Evolutionary conservation across 805 yeast genomes (phyloP).

Genomic region (Ogataea methylovora): DNA sequence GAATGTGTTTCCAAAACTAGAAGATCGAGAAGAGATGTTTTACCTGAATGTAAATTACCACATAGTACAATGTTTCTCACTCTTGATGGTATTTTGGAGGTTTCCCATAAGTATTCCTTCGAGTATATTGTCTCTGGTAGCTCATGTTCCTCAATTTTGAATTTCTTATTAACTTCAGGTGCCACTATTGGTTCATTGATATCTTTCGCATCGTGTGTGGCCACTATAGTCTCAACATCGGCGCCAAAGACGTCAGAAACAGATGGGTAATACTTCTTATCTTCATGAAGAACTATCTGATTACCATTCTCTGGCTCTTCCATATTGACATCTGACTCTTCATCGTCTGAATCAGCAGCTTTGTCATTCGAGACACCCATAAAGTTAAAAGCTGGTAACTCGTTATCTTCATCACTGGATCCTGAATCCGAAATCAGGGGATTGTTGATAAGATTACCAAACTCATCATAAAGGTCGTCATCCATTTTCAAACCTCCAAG

Average conservation of each 20-base stretch:
- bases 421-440: constrained; percentile 26
- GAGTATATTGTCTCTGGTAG: constrained; percentile 58
- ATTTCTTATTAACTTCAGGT: constrained; percentile 35
- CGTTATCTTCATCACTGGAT: constrained; percentile 5
- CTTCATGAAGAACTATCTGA: constrained; percentile 35
- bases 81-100: constrained; percentile 47
- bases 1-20: constrained; percentile 61
- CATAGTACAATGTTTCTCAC: constrained; percentile 67
- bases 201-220: constrained; percentile 35
- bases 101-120: constrained; percentile 49
- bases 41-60: constrained; percentile 84
- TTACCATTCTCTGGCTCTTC: constrained; percentile 6
- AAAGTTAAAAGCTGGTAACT: constrained; percentile 1
- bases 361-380: background rate
- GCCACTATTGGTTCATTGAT: constrained; percentile 58
- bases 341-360: constrained; percentile 17
- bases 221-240: constrained; percentile 58
- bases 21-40: constrained; percentile 69
- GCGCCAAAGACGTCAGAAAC: constrained; percentile 44
- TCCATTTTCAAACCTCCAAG: constrained; percentile 33
- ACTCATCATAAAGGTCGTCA: constrained; percentile 74
- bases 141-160: constrained; percentile 40
- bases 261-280: constrained; percentile 34
- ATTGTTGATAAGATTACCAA: constrained; percentile 61
- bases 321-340: constrained; percentile 11